Percentiles rank a stretch among this genome's conserved stretches.
Evolutionary conservation across 805 yeast species (phyloP).

Genomic region (Torulaspora delbrueckii): DNA sequence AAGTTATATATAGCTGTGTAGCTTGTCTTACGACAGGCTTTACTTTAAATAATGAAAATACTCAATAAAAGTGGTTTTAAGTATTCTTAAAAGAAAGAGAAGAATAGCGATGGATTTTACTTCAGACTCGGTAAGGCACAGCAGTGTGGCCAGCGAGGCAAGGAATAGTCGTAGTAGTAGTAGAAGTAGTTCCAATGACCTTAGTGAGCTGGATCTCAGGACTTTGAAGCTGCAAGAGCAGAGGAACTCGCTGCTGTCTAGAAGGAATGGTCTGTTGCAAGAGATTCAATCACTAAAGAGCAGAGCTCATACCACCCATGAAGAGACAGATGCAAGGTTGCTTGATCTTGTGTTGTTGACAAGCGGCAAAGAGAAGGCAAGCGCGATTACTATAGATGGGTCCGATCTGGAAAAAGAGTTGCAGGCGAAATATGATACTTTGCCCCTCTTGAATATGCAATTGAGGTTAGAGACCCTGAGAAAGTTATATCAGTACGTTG

Average conservation of each 20-base stretch:
- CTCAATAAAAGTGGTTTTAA: not conserved
- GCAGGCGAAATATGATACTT: slow-evolving; percentile 23
- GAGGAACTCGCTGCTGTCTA: slow-evolving; percentile 17
- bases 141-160: slow-evolving; percentile 2
- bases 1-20: not conserved
- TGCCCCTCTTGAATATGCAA: slow-evolving; percentile 28
- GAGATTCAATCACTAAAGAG: slow-evolving; percentile 16
- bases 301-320: not conserved
- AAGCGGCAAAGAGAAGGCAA: not conserved
- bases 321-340: slow-evolving; percentile 1
- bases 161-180: not conserved
- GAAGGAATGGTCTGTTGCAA: slow-evolving; percentile 17
- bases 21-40: too few species aligned
- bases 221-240: slow-evolving; percentile 19
- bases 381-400: slow-evolving; percentile 17
- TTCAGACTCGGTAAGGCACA: slow-evolving; percentile 17
- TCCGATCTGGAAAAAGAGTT: slow-evolving; percentile 21
- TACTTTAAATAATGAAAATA: slow-evolving; percentile 1
- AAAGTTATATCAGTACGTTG: slow-evolving; percentile 17
- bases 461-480: slow-evolving; percentile 19
- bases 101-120: slow-evolving; percentile 25
- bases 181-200: not conserved
- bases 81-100: not conserved
- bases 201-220: slow-evolving; percentile 15
- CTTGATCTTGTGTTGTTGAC: slow-evolving; percentile 7